Conservation (phyloP, 169 alveolate genomes). For the Plasmodium adleri region DNA sequence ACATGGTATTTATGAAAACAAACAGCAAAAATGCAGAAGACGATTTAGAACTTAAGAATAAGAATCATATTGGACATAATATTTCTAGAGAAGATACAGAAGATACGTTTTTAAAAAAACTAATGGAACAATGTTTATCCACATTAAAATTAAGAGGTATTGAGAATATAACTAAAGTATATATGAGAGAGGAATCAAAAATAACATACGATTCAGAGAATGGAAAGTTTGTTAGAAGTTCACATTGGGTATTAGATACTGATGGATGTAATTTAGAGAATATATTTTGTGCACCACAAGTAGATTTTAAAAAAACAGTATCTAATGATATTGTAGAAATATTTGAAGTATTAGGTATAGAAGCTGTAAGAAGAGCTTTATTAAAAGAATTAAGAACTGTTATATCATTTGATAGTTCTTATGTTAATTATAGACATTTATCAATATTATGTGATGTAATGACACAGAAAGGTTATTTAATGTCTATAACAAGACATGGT, state of each 20-base stretch:
- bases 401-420: conserved; percentile 94
- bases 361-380: conserved; percentile 99
- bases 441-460: conserved; percentile 98
- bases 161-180: conserved; percentile 95
- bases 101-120: conserved; percentile 89
- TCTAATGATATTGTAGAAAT: conserved; percentile 99
- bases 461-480: conserved; percentile 99
- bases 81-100: conserved; percentile 86
- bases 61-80: conserved; percentile 17
- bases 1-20: not conserved
- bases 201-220: conserved; percentile 90
- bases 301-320: conserved; percentile 94
- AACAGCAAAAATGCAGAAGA: not conserved
- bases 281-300: conserved; percentile 92
- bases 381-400: conserved; percentile 95
- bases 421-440: conserved; percentile 99
- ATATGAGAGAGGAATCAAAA: conserved; percentile 96
- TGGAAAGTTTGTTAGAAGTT: conserved; percentile 92
- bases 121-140: conserved; percentile 90
- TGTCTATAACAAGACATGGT: conserved; percentile 99
- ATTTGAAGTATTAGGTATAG: conserved; percentile 97
- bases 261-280: conserved; percentile 98
- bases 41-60: conserved; percentile 3
- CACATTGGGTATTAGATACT: conserved; percentile 98
- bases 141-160: conserved; percentile 88